Conservation (phyloP, 2,329 filamentous ascomycete genomes). For the Diaporthe amygdali region DNA sequence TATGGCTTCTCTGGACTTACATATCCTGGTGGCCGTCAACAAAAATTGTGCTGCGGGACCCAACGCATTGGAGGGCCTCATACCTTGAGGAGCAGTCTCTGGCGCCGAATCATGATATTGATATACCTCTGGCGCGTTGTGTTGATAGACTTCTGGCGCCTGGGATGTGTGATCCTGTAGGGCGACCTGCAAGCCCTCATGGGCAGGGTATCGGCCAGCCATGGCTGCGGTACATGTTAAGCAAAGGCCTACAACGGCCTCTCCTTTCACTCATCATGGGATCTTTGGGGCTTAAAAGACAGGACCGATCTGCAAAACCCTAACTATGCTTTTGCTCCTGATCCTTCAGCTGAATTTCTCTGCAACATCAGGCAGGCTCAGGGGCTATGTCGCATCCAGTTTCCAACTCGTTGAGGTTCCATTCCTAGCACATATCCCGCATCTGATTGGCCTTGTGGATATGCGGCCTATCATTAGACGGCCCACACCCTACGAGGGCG, state of each 20-base stretch:
- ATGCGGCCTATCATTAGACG: background rate
- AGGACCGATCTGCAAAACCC: background rate
- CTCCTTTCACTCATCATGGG: background rate
- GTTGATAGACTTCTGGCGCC: background rate
- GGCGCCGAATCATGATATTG: background rate
- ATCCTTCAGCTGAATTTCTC: background rate
- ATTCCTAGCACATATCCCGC: background rate
- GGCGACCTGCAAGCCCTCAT: background rate
- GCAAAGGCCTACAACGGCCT: background rate
- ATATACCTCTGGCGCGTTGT: background rate
- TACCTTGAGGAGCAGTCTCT: background rate
- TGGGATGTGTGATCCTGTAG: background rate
- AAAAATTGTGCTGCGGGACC: background rate
- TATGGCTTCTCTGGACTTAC: background rate
- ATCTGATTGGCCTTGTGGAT: background rate
- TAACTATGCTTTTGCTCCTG: background rate
- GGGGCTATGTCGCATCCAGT: background rate
- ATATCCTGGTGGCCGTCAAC: background rate
- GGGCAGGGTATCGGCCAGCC: constrained; percentile 4
- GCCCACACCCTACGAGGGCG: background rate
- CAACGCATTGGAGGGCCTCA: background rate
- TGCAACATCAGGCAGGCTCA: background rate
- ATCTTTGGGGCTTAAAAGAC: background rate
- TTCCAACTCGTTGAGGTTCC: background rate
- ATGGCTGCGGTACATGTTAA: background rate